phyloP scores from a whole-genome alignment of 805 yeast genomes.

The Alloascoidea hylecoeti region DNA sequence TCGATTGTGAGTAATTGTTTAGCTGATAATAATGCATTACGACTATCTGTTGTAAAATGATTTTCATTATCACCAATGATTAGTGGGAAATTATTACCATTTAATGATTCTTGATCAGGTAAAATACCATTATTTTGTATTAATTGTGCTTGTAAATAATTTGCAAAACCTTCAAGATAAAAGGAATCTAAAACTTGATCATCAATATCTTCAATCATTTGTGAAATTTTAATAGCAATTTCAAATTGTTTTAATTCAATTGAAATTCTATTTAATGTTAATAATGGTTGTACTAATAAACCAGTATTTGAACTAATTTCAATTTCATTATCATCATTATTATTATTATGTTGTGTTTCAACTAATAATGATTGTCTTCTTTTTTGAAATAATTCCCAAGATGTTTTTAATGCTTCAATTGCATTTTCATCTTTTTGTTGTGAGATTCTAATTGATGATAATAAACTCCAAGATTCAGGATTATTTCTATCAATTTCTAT shows the following conservation, averaged over 20 bases:
- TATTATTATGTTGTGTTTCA: too few species aligned
- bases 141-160: slow-evolving; percentile 12
- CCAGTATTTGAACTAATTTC: neutral
- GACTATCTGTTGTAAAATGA: slow-evolving; percentile 14
- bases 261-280: slow-evolving; percentile 47
- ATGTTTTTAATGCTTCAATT: slow-evolving; percentile 39
- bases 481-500: slow-evolving; percentile 35
- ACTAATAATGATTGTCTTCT: neutral
- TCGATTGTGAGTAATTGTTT: slow-evolving; percentile 10
- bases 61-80: slow-evolving; percentile 18
- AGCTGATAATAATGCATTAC: slow-evolving; percentile 22
- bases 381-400: slow-evolving; percentile 63
- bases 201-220: slow-evolving; percentile 51
- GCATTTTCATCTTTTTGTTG: slow-evolving; percentile 75
- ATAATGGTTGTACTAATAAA: slow-evolving; percentile 43
- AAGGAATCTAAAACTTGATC: slow-evolving; percentile 57
- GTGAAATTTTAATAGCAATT: slow-evolving; percentile 36
- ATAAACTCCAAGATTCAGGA: slow-evolving; percentile 70
- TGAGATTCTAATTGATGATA: slow-evolving; percentile 81
- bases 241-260: slow-evolving; percentile 60
- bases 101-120: slow-evolving; percentile 1
- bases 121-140: neutral
- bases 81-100: slow-evolving; percentile 14
- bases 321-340: neutral
- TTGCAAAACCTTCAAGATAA: slow-evolving; percentile 59